A percentile compares a stretch with the other conserved stretches of the same genome.
phyloP scores from a whole-genome alignment of 345 rosid species.

The Sisymbrium altissimum region DNA sequence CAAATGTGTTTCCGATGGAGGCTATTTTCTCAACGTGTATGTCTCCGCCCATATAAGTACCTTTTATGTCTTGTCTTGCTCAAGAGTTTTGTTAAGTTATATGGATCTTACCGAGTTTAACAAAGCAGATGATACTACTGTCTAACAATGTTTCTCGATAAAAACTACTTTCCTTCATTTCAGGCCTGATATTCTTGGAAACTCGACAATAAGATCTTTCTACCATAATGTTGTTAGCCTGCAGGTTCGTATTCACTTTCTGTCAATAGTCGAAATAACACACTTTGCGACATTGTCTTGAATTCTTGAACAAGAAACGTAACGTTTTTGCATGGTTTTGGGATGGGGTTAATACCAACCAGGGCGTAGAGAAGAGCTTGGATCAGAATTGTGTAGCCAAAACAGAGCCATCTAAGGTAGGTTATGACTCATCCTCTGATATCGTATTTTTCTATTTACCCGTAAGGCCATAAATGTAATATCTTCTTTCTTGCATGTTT shows the following conservation, averaged over 20 bases:
- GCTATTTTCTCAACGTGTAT: slow-evolving; percentile 84
- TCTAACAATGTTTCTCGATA: no score
- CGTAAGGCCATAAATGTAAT: no score
- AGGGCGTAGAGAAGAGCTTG: slow-evolving; percentile 62
- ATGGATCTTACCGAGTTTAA: no score
- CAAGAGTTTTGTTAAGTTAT: no score
- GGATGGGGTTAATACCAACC: slow-evolving; percentile 25
- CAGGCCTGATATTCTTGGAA: slow-evolving; percentile 69
- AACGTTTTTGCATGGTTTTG: not conserved
- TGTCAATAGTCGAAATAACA: not conserved
- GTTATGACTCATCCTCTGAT: slow-evolving; percentile 15
- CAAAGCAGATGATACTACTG: no score
- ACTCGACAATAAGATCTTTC: slow-evolving; percentile 57
- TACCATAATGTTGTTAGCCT: slow-evolving; percentile 56
- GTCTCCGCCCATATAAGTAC: slow-evolving; percentile 9
- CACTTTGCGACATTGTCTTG: not conserved
- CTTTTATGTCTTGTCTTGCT: no score
- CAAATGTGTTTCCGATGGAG: slow-evolving; percentile 91
- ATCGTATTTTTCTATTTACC: no score
- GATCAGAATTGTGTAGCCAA: slow-evolving; percentile 41
- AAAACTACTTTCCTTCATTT: slow-evolving; percentile 31
- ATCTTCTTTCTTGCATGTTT: not conserved
- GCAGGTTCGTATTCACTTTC: slow-evolving; percentile 46
- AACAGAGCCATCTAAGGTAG: slow-evolving; percentile 44
- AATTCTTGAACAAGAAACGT: not conserved